Percentiles rank a stretch among this genome's conserved stretches.
Evolutionary conservation across 2,329 filamentous ascomycete genomes (phyloP).

Genomic region (Xylariales sp.): DNA sequence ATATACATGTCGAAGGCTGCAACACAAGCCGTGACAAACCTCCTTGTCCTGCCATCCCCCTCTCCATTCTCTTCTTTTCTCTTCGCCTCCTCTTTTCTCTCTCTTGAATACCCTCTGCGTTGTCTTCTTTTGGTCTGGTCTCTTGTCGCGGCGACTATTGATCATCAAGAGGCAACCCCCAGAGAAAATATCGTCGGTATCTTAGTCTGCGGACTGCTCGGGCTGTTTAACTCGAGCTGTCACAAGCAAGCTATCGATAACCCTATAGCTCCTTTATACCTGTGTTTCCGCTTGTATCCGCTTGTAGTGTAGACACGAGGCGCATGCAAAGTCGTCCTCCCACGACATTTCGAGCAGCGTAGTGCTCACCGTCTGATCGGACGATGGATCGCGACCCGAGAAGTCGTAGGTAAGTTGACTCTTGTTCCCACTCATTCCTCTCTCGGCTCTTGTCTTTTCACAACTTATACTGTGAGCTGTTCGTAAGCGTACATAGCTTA

Average conservation of each 20-base stretch:
- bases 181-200: not conserved
- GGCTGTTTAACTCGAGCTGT: not conserved
- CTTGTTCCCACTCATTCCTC: not conserved
- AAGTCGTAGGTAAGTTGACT: slow-evolving; percentile 47
- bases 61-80: no score
- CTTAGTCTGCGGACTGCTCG: not conserved
- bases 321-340: slow-evolving; percentile 10
- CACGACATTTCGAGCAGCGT: slow-evolving; percentile 5
- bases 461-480: no score
- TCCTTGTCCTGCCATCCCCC: not conserved
- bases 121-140: not conserved
- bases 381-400: slow-evolving; percentile 49
- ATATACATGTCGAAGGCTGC: slow-evolving; percentile 2
- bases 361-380: slow-evolving; percentile 12
- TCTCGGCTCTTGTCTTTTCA: not conserved
- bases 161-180: not conserved
- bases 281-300: not conserved
- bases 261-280: not conserved
- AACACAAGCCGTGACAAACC: slow-evolving; percentile 6
- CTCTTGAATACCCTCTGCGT: not conserved
- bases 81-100: not conserved
- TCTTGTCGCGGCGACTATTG: not conserved
- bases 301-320: not conserved
- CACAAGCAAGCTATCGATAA: slow-evolving; percentile 11
- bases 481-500: no score